Conservation (phyloP, 768 basidiomycete genomes). For the Tricholoma sp. region DNA sequence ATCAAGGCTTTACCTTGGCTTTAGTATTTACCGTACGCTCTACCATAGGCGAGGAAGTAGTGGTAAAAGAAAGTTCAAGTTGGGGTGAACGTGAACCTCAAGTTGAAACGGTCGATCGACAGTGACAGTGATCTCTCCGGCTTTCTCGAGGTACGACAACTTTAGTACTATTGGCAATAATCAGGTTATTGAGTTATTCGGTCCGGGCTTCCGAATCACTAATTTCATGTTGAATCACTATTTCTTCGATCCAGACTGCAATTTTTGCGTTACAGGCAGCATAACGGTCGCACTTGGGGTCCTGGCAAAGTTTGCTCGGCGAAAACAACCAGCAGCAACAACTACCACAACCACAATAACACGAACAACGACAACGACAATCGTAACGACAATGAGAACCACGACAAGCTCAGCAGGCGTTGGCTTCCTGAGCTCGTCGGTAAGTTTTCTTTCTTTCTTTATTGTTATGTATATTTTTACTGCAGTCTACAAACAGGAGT, state of each 20-base stretch:
- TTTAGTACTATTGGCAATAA: too few species aligned
- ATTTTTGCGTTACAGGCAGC: not conserved
- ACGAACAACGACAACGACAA: not conserved
- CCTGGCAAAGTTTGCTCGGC: not conserved
- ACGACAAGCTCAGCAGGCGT: not conserved
- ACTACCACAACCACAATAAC: not conserved
- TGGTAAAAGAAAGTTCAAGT: too few species aligned
- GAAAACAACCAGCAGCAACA: not conserved
- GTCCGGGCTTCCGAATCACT: too few species aligned
- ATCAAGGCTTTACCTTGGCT: too few species aligned
- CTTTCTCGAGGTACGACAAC: too few species aligned
- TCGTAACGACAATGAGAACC: not conserved
- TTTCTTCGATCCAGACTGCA: not conserved
- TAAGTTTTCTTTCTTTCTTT: not conserved
- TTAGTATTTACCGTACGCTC: too few species aligned
- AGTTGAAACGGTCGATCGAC: too few species aligned
- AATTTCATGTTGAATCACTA: too few species aligned
- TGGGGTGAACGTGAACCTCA: too few species aligned
- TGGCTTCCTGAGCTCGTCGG: not conserved
- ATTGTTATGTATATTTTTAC: not conserved
- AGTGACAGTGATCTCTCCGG: too few species aligned
- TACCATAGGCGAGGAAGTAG: too few species aligned
- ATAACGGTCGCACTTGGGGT: not conserved
- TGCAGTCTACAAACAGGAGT: not conserved
- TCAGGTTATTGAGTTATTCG: too few species aligned